A percentile compares a stretch with the other conserved stretches of the same genome.
These are phyloP conservation scores for Citrullus amarus DNA, from an alignment of 306 rosid genomes.

Conservation along the genomic window DNA sequence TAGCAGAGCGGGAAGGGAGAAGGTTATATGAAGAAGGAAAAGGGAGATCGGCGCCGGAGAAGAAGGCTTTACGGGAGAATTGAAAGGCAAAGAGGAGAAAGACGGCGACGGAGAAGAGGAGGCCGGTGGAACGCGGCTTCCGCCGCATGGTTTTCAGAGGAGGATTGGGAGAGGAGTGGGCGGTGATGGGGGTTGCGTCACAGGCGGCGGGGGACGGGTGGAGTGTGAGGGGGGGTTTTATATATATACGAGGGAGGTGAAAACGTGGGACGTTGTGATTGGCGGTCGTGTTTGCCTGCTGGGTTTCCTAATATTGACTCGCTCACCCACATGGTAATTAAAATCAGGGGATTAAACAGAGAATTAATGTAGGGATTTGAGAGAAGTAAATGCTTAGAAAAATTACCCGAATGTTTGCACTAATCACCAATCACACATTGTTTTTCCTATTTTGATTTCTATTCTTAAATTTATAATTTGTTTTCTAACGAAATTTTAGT, in stretches of 20 bases:
- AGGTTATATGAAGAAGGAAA: background rate
- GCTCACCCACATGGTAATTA: background rate
- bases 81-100: slow-evolving; percentile 23
- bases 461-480: no score
- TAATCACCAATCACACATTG: no score
- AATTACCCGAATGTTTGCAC: background rate
- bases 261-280: background rate
- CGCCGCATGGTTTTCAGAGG: slow-evolving; percentile 30
- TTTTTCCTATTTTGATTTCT: no score
- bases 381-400: background rate
- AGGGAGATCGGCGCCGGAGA: background rate
- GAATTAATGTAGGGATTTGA: background rate
- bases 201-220: background rate
- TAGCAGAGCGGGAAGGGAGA: background rate
- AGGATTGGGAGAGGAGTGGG: background rate
- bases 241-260: no score
- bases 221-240: background rate
- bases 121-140: slow-evolving; percentile 16
- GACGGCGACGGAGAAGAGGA: slow-evolving; percentile 14
- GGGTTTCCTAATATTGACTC: background rate
- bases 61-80: slow-evolving; percentile 26
- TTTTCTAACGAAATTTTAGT: no score
- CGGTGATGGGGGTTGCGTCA: background rate
- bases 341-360: background rate
- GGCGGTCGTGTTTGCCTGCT: slow-evolving; percentile 1